Evolutionary conservation across 2,329 filamentous ascomycete genomes (phyloP).

Genomic region (Teratosphaeria pseudoeucalypti): DNA sequence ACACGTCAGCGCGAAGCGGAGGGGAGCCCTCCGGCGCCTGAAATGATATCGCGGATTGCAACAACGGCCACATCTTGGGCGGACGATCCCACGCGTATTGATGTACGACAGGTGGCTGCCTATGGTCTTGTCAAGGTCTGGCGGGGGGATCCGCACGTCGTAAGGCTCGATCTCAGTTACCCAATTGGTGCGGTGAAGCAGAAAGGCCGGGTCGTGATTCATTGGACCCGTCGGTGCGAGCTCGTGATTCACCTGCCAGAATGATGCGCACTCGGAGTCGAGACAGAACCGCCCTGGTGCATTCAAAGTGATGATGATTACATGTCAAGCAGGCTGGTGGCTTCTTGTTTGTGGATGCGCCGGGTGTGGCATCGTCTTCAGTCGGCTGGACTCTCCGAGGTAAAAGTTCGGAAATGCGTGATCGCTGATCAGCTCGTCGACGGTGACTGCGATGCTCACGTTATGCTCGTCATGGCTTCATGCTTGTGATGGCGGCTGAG

Average conservation of each 20-base stretch:
- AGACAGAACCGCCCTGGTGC: constrained; percentile 48
- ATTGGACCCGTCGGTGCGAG: constrained; percentile 25
- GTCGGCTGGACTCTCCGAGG: background rate
- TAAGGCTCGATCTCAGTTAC: constrained; percentile 28
- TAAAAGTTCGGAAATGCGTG: background rate
- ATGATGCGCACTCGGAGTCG: constrained; percentile 38
- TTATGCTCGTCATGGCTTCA: background rate
- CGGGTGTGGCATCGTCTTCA: background rate
- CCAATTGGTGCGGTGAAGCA: constrained; percentile 43
- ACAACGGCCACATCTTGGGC: constrained; percentile 53
- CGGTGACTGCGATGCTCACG: background rate
- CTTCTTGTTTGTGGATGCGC: background rate
- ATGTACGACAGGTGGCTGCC: constrained; percentile 40
- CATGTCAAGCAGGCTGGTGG: background rate
- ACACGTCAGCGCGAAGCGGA: constrained; percentile 47
- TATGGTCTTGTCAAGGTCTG: constrained; percentile 27
- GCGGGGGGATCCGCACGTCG: constrained; percentile 31
- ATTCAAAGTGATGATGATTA: background rate
- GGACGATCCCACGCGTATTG: constrained; percentile 56
- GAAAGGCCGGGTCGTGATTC: constrained; percentile 47
- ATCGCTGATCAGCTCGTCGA: background rate
- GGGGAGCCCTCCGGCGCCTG: constrained; percentile 41
- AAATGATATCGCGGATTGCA: constrained; percentile 47
- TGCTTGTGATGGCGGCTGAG: background rate
- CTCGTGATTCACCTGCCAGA: constrained; percentile 42